Conservation (phyloP, 2,329 filamentous ascomycete species). For the Pseudogymnoascus sp. region DNA sequence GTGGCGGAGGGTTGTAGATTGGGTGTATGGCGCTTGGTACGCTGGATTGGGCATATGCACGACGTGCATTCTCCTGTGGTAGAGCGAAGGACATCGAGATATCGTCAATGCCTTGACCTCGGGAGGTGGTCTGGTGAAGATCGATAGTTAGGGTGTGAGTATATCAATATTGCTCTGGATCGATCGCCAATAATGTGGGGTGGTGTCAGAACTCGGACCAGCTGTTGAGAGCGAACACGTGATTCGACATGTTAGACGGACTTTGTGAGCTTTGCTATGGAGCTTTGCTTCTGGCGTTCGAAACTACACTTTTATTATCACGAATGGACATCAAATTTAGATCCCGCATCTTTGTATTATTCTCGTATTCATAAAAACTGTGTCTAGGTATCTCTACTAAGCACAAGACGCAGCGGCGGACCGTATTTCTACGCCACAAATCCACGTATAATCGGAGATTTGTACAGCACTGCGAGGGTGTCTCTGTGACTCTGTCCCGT, state of each 20-base stretch:
- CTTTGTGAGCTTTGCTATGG: not conserved
- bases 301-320: not conserved
- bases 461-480: not conserved
- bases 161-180: slow-evolving; percentile 8
- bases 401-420: not conserved
- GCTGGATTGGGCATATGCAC: slow-evolving; percentile 8
- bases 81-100: slow-evolving; percentile 9
- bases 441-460: not conserved
- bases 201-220: slow-evolving; percentile 5
- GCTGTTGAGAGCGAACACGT: not conserved
- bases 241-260: not conserved
- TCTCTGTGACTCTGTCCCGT: not conserved
- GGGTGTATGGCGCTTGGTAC: slow-evolving; percentile 1
- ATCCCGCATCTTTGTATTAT: slow-evolving; percentile 5
- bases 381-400: slow-evolving; percentile 10
- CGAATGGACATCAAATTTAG: not conserved
- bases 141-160: slow-evolving; percentile 8
- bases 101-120: slow-evolving; percentile 5
- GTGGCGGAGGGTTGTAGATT: not conserved
- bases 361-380: slow-evolving; percentile 9
- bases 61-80: slow-evolving; percentile 9
- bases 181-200: slow-evolving; percentile 8
- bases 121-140: slow-evolving; percentile 6
- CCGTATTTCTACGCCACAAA: slow-evolving; percentile 7
- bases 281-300: not conserved